Base-by-base conservation (phyloP, 148 eudicot genomes). In the Suaeda aralocaspica region DNA sequence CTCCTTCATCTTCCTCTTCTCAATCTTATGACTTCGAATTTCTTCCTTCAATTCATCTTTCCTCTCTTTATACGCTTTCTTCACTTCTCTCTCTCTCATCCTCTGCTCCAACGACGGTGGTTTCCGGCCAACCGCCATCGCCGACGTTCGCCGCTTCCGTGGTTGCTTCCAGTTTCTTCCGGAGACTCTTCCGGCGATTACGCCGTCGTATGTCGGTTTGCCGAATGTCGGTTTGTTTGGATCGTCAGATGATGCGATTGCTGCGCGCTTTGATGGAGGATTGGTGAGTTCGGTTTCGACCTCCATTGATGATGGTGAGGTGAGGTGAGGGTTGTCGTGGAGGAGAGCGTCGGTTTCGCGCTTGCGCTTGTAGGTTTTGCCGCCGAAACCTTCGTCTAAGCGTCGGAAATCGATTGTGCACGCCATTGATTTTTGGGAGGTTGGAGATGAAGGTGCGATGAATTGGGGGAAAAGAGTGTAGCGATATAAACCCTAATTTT, bases 301-400 rank as follows among this genome's bases (percentile, higher is more conserved):
- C 21, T 79, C 83, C 83, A 79, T 68, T 51, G 74, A 62, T 62
- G 48, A 15, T 36, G 10, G 68, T 16, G 79, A 62, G 30, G 34
- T 24, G 41, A n/a, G n/a, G n/a, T n/a, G n/a, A n/a, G n/a, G n/a
- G n/a, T n/a, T 36, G 4, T 36, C 41, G 8, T 3, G 8, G 41
- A 36, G 4, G 5, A 36, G 41, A 36, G 5, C 4, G 4, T 76
- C 41, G 46, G 76, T 14, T 60, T 77, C 81, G 45, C 99, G 82
- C 85, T 94, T 94, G 6, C 99, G 85, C 74, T 91, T 94, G 80
- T 70, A 74, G 68, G 99, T 94, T 69, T 94, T 91, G 56, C 99
- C 99, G 5, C 97, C 99, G 59, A 94, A 91, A 0, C 99, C 99
- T 71, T 94, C 99, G 46, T 94, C 99, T 1, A 94, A 77, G 71